These are phyloP conservation scores for Avena eriantha DNA, from an alignment of 176 grass and related monocot genomes.

Conservation along the genomic window DNA sequence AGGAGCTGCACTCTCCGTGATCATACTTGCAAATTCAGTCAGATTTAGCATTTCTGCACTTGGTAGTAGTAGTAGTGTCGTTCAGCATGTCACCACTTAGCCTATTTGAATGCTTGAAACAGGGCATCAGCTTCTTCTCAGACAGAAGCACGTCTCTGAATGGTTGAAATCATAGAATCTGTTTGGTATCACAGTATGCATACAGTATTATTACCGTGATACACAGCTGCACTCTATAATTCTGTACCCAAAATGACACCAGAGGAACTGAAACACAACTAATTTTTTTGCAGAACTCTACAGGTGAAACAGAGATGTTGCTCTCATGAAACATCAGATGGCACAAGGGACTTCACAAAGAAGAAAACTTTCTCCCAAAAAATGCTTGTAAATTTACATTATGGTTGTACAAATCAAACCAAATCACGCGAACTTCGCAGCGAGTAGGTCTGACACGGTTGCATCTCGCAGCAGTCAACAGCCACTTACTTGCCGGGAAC, in stretches of 20 bases:
- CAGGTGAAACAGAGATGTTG: background rate
- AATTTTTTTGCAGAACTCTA: background rate
- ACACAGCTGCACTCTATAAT: background rate
- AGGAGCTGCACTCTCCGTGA: background rate
- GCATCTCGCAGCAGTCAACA: background rate
- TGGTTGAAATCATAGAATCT: background rate
- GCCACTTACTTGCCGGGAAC: constrained; percentile 71
- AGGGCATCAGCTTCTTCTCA: background rate
- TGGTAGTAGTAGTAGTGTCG: background rate
- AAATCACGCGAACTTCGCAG: too few relatives aligned
- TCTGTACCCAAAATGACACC: background rate
- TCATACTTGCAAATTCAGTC: background rate
- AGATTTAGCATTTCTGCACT: background rate
- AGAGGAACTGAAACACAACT: background rate
- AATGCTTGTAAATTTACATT: too few relatives aligned
- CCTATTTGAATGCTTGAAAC: background rate
- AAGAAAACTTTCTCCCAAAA: too few relatives aligned
- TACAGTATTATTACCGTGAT: background rate
- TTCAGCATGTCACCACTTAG: background rate
- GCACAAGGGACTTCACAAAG: too few relatives aligned
- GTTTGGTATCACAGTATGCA: too few relatives aligned
- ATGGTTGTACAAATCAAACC: too few relatives aligned
- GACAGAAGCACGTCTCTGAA: too few relatives aligned
- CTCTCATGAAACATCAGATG: too few relatives aligned
- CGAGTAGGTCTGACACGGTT: background rate